Evolutionary conservation across 345 rosid genomes (phyloP).

Genomic region (Rubroshorea leprosula): DNA sequence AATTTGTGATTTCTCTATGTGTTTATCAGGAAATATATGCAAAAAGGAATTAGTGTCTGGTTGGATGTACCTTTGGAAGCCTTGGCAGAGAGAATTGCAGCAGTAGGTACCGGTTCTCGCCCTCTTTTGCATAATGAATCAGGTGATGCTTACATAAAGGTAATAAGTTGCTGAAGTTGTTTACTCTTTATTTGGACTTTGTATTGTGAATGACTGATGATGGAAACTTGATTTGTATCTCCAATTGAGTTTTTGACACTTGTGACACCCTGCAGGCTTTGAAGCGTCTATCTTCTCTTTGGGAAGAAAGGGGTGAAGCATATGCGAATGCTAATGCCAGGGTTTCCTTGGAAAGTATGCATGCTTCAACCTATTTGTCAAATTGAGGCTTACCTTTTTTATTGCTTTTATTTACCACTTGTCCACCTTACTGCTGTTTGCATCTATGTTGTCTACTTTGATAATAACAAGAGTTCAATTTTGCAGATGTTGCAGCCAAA

Average conservation of each 20-base stretch:
- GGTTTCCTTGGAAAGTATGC: constrained; percentile 77
- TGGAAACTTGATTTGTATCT: background rate
- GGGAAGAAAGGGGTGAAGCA: constrained; percentile 62
- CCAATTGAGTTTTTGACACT: background rate
- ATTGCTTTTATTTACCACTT: too few relatives aligned
- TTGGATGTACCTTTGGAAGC: constrained; percentile 95
- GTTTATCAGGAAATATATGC: constrained; percentile 64
- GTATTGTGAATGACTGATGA: background rate
- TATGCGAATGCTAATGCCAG: constrained; percentile 75
- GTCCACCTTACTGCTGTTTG: background rate
- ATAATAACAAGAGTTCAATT: background rate
- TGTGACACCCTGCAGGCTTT: constrained; percentile 48
- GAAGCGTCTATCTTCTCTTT: constrained; percentile 57
- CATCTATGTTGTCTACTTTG: background rate
- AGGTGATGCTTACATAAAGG: constrained; percentile 81
- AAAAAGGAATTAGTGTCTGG: constrained; percentile 79
- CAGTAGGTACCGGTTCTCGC: constrained; percentile 84
- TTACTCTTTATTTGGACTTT: constrained; percentile 2
- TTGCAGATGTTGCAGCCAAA: constrained; percentile 71
- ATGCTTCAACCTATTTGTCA: constrained; percentile 4
- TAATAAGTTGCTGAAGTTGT: constrained; percentile 8
- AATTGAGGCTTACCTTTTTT: background rate
- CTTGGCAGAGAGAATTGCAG: constrained; percentile 82
- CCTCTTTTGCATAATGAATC: constrained; percentile 74
- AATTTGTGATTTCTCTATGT: constrained; percentile 9